These are phyloP conservation scores for Hibiscus syriacus DNA, from an alignment of 345 rosid species.

Conservation along the genomic window DNA sequence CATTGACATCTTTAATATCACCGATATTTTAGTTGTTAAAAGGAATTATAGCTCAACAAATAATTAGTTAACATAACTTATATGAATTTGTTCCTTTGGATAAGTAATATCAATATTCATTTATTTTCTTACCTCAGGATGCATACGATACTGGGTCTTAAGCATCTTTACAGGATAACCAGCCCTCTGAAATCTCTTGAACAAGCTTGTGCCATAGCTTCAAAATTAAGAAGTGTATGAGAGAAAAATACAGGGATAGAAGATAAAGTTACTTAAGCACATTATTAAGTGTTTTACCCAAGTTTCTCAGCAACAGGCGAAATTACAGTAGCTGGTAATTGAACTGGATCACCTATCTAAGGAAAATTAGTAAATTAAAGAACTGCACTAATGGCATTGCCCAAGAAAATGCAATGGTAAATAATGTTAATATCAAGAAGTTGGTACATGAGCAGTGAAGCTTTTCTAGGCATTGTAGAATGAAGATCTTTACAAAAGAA, in stretches of 20 bases:
- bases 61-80: neutral
- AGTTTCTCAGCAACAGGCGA: slow-evolving; percentile 63
- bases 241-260: neutral
- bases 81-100: neutral
- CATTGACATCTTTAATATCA: neutral
- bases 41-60: neutral
- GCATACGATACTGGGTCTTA: slow-evolving; percentile 93
- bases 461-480: neutral
- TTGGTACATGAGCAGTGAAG: neutral
- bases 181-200: slow-evolving; percentile 91
- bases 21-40: neutral
- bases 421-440: neutral
- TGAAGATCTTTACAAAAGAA: slow-evolving; percentile 1
- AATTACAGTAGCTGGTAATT: slow-evolving; percentile 95
- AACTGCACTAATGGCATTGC: slow-evolving; percentile 5
- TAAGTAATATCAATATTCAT: neutral
- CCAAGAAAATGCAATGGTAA: slow-evolving; percentile 2
- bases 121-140: slow-evolving; percentile 66
- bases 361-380: slow-evolving; percentile 9
- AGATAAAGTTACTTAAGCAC: neutral
- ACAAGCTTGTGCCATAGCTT: slow-evolving; percentile 90
- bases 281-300: slow-evolving; percentile 43
- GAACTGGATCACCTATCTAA: slow-evolving; percentile 95
- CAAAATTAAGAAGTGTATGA: slow-evolving; percentile 13
- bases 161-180: slow-evolving; percentile 95